Percentiles rank a stretch among this genome's conserved stretches.
Conservation (phyloP, 192 early-diverging fungal genomes). For the Linnemannia zychae region DNA sequence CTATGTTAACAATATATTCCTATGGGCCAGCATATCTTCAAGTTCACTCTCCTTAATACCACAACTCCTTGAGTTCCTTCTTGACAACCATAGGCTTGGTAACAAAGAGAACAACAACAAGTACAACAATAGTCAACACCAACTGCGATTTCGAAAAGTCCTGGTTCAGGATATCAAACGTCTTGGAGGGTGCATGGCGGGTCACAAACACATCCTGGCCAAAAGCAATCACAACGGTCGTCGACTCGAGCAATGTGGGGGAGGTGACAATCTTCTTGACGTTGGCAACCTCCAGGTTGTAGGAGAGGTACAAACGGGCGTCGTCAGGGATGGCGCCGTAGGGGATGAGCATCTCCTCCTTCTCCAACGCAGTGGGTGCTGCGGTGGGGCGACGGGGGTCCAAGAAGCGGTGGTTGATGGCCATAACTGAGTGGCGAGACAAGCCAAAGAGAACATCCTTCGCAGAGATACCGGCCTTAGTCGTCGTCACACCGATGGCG, state of each 20-base stretch:
- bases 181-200: conserved; percentile 84
- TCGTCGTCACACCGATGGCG: conserved; percentile 88
- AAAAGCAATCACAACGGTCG: conserved; percentile 88
- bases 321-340: conserved; percentile 86
- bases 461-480: conserved; percentile 87
- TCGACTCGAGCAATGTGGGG: conserved; percentile 93
- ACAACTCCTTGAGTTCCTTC: conserved; percentile 48
- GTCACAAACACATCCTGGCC: conserved; percentile 95
- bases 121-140: conserved; percentile 83
- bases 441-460: conserved; percentile 81
- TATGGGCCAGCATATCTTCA: not conserved
- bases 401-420: conserved; percentile 78
- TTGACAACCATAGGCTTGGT: conserved; percentile 79
- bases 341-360: conserved; percentile 88
- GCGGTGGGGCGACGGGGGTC: conserved; percentile 86
- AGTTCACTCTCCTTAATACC: conserved; percentile 23
- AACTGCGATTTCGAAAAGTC: conserved; percentile 92
- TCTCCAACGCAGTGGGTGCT: conserved; percentile 81
- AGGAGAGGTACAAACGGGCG: conserved; percentile 81
- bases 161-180: conserved; percentile 94
- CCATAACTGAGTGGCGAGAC: conserved; percentile 54
- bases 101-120: conserved; percentile 81
- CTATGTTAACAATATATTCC: not conserved
- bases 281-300: conserved; percentile 76
- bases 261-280: conserved; percentile 77